Evolutionary conservation across 768 basidiomycete species (phyloP).

Genomic region (Tylopilus balloui): DNA sequence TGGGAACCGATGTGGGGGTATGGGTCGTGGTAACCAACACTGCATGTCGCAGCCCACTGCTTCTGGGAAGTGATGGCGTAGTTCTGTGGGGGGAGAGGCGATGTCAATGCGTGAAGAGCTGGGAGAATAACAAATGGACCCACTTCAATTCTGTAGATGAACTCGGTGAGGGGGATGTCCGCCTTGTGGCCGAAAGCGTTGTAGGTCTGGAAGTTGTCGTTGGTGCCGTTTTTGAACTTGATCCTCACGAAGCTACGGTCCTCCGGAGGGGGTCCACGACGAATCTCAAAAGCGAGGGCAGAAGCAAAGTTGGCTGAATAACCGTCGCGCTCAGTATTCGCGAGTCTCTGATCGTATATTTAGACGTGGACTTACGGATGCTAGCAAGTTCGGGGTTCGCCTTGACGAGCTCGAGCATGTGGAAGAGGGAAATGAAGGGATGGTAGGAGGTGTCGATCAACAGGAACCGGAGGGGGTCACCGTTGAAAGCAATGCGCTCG

Average conservation of each 20-base stretch:
- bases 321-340: conserved; percentile 12
- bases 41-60: conserved; percentile 43
- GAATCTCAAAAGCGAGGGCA: conserved; percentile 74
- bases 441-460: conserved; percentile 82
- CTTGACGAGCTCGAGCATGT: conserved; percentile 60
- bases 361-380: conserved; percentile 50
- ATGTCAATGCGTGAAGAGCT: conserved; percentile 1
- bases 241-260: conserved; percentile 78
- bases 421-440: conserved; percentile 86
- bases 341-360: neutral
- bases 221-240: conserved; percentile 82
- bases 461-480: conserved; percentile 75
- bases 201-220: conserved; percentile 56
- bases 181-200: conserved; percentile 70
- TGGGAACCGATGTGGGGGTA: conserved; percentile 32
- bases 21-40: conserved; percentile 28
- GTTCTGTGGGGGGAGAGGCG: conserved; percentile 28
- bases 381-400: conserved; percentile 55
- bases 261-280: conserved; percentile 69
- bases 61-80: conserved; percentile 42
- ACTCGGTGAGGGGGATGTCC: conserved; percentile 80
- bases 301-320: conserved; percentile 64
- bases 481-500: conserved; percentile 73
- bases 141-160: conserved; percentile 80
- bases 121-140: conserved; percentile 7